phyloP scores from a whole-genome alignment of 345 rosid species.

The Aquilaria yunnanensis region DNA sequence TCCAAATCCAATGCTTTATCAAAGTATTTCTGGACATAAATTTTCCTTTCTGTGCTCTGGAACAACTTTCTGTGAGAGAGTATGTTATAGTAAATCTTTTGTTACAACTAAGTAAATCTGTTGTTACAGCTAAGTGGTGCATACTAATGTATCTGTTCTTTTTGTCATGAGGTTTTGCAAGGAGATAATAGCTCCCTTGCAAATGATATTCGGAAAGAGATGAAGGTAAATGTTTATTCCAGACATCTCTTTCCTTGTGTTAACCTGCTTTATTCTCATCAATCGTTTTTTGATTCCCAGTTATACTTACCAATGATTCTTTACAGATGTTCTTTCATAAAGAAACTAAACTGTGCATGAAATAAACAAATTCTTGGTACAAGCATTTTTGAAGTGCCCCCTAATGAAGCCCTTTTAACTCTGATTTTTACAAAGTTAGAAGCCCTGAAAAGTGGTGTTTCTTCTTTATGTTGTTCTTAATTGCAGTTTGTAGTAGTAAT shows the following conservation, averaged over 20 bases:
- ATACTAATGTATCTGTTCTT: constrained; percentile 13
- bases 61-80: neutral
- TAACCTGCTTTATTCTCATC: no score
- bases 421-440: no score
- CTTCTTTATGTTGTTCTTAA: no score
- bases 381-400: no score
- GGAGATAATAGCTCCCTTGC: constrained; percentile 90
- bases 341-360: no score
- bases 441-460: no score
- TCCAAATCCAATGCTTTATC: neutral
- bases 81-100: neutral
- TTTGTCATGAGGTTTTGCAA: constrained; percentile 49
- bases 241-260: neutral
- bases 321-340: no score
- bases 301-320: no score
- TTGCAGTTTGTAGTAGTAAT: no score
- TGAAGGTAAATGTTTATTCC: constrained; percentile 50
- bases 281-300: no score
- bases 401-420: no score
- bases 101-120: neutral
- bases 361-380: no score
- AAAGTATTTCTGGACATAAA: constrained; percentile 7
- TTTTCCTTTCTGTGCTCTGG: constrained; percentile 5
- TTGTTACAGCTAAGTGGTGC: neutral
- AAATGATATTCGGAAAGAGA: constrained; percentile 89